Evolutionary conservation across 139 green algal species (phyloP), one percentile per base, ranked within the genome.

Genomic region (Chlamydomonas sp.): DNA sequence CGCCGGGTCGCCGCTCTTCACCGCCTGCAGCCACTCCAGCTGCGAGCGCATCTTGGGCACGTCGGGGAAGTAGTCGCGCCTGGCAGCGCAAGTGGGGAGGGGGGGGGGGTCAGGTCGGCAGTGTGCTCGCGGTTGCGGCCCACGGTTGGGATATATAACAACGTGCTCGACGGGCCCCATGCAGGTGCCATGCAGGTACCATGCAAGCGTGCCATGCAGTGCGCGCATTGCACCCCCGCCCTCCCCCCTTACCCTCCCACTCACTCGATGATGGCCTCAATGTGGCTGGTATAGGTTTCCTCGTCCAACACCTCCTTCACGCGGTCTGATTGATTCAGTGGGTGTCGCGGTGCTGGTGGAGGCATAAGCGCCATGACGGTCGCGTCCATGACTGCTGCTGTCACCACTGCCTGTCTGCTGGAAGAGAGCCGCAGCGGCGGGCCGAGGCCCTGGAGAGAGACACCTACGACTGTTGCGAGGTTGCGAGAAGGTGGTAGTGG

Each of bases 1-100:
- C 2, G 69, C 76, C 5, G 84, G 38, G 73, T 94, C 81, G 4
- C 83, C 80, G 38, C 76, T 90, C 35, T 88, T 82, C 1, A 93
- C 71, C 22, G 91, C 91, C 54, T 94, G 43, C 28, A 71, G 28
- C 65, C 65, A 71, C 47, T 71, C 65, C 47, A 71, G 31, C 31
- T 61, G 43, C 33, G 62, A 69, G 26, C 35, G 33, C 62, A 69
- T 69, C 59, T 66, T 66, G 4, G 22, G 59, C 8, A 66, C 29
- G 43, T 66, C 59, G 20, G 59, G 59, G 26, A 66, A 66, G 33
- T 31, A 66, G 33, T 66, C 59, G 59, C 59, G 59, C 29, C 59
- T 66, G 59, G 13, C 5, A 38, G 43, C 59, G n/a, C n/a, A n/a
- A 66, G 26, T 20, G 31, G 5, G 5, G 59, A 38, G 8, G n/a